Percentiles rank a stretch among this genome's conserved stretches.
Evolutionary conservation across 2,329 filamentous ascomycete species (phyloP).

Genomic region (Cyphellophora attinorum): DNA sequence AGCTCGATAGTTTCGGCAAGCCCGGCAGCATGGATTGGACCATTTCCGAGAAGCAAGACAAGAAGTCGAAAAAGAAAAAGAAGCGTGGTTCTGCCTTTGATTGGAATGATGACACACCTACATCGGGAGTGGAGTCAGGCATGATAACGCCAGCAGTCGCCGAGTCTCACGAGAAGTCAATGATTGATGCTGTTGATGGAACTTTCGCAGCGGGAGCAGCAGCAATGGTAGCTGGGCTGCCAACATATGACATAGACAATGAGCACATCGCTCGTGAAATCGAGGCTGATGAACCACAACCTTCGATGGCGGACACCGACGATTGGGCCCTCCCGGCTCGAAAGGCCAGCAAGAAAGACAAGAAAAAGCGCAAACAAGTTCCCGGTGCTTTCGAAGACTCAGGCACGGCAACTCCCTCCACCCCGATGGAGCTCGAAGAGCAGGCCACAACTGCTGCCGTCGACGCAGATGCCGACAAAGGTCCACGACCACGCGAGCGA

Average conservation of each 20-base stretch:
- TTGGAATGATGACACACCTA: conserved; percentile 3
- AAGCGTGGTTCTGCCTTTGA: conserved; percentile 3
- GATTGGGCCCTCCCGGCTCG: background rate
- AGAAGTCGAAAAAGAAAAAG: conserved; percentile 21
- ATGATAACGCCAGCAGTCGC: no score
- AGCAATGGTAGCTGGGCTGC: background rate
- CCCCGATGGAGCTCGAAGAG: background rate
- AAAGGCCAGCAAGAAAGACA: conserved; percentile 2
- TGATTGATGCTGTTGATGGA: background rate
- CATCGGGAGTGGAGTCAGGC: background rate
- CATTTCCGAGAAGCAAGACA: no score
- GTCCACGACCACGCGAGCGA: background rate
- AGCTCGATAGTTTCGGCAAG: no score
- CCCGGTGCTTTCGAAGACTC: background rate
- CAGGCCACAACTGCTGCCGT: background rate
- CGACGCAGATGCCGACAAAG: background rate
- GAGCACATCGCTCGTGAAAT: background rate
- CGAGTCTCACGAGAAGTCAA: background rate
- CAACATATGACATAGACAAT: background rate
- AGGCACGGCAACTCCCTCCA: background rate
- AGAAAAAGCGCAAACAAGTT: conserved; percentile 5
- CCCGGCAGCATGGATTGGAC: no score
- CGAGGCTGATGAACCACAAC: background rate
- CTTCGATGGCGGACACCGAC: background rate
- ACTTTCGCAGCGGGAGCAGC: background rate